These are phyloP conservation scores for Syzygium aqueum DNA, from an alignment of 345 rosid species.

Conservation along the genomic window DNA sequence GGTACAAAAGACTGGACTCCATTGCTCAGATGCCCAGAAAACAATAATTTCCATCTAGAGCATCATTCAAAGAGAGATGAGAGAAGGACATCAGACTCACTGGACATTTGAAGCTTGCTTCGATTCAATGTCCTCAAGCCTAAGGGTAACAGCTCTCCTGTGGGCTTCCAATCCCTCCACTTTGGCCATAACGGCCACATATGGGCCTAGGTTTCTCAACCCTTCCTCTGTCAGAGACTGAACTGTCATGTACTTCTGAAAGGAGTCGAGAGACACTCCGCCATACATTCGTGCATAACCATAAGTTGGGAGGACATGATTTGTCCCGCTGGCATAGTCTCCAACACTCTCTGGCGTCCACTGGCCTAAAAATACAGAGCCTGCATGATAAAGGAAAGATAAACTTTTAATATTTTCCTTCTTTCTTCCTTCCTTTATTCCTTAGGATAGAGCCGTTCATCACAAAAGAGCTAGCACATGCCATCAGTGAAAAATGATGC, in stretches of 20 bases:
- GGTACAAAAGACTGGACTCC: too few species aligned
- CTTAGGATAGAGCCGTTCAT: neutral
- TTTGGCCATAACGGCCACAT: conserved; percentile 79
- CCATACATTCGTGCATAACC: conserved; percentile 93
- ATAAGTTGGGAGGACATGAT: conserved; percentile 49
- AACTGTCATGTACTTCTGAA: conserved; percentile 79
- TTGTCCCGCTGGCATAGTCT: conserved; percentile 89
- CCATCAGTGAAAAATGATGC: neutral
- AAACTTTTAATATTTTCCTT: neutral
- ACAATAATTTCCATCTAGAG: neutral
- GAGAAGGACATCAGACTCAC: conserved; percentile 2
- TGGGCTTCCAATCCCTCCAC: conserved; percentile 91
- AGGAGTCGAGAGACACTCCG: conserved; percentile 84
- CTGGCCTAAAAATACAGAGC: conserved; percentile 78
- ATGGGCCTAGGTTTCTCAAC: conserved; percentile 65
- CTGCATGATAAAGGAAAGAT: conserved; percentile 12
- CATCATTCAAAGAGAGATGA: neutral
- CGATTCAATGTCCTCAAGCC: conserved; percentile 71
- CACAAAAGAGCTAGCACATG: neutral
- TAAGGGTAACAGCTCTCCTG: conserved; percentile 82
- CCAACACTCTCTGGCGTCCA: conserved; percentile 99
- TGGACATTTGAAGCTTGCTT: conserved; percentile 25
- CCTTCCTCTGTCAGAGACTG: conserved; percentile 88
- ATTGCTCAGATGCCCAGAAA: neutral
- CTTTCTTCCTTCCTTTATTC: neutral